Conservation (phyloP, 2,329 filamentous ascomycete genomes). For the Westerdykella aurantiaca region DNA sequence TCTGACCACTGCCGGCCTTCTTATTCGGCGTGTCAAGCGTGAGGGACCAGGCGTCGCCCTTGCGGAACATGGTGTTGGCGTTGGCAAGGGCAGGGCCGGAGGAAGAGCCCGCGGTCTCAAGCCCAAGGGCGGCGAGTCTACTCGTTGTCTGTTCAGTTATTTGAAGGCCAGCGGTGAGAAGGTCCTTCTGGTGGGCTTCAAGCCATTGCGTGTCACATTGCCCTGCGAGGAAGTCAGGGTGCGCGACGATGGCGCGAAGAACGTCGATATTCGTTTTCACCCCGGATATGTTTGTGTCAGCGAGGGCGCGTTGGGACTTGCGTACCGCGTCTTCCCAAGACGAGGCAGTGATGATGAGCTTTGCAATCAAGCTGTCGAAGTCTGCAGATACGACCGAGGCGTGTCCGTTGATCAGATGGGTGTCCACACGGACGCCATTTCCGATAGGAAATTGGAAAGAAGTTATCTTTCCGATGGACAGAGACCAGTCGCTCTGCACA, state of each 20-base stretch:
- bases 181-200: constrained; percentile 42
- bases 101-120: constrained; percentile 1
- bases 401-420: constrained; percentile 44
- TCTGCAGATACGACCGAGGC: constrained; percentile 47
- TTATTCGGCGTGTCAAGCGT: constrained; percentile 37
- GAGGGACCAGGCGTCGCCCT: constrained; percentile 55
- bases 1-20: constrained; percentile 3
- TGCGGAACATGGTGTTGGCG: constrained; percentile 48
- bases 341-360: constrained; percentile 52
- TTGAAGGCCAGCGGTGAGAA: constrained; percentile 30
- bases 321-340: constrained; percentile 49
- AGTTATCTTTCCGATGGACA: constrained; percentile 56
- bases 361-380: constrained; percentile 56
- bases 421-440: constrained; percentile 55
- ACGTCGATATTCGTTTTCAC: constrained; percentile 55
- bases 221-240: constrained; percentile 46
- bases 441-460: constrained; percentile 52
- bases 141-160: neutral
- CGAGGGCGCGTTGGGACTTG: constrained; percentile 52
- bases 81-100: constrained; percentile 5
- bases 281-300: constrained; percentile 52
- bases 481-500: constrained; percentile 47
- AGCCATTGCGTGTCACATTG: constrained; percentile 55
- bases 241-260: constrained; percentile 49
- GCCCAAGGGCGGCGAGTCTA: neutral